Percentiles rank a stretch among this genome's conserved stretches.
These are phyloP conservation scores for Capsicum rhomboideum DNA, from an alignment of 257 asterid species.

Conservation along the genomic window DNA sequence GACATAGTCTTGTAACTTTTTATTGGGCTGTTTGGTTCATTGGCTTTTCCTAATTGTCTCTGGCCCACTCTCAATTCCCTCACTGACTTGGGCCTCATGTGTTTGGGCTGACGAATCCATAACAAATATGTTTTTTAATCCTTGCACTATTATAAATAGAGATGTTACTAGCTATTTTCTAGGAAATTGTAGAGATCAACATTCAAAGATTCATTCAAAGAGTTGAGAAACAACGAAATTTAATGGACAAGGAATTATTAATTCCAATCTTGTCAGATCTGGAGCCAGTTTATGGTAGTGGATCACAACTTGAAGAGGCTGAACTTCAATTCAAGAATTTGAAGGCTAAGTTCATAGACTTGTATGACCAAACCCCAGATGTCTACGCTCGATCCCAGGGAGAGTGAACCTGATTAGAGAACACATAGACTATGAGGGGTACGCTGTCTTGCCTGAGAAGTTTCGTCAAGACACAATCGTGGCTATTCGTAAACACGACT, in stretches of 20 bases:
- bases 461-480: conserved; percentile 87
- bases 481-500: conserved; percentile 50
- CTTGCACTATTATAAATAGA: too few relatives aligned
- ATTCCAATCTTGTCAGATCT: conserved; percentile 55
- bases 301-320: conserved; percentile 80
- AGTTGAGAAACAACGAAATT: background rate
- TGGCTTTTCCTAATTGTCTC: too few relatives aligned
- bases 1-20: too few relatives aligned
- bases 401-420: conserved; percentile 98
- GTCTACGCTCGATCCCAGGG: conserved; percentile 89
- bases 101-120: too few relatives aligned
- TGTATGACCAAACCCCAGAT: conserved; percentile 65
- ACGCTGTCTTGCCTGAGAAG: conserved; percentile 94
- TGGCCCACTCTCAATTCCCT: too few relatives aligned
- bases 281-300: conserved; percentile 73
- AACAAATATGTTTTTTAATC: too few relatives aligned
- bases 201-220: background rate
- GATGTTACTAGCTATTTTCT: too few relatives aligned
- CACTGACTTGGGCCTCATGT: too few relatives aligned
- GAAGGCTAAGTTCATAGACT: conserved; percentile 54
- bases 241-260: conserved; percentile 66
- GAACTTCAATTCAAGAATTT: conserved; percentile 53
- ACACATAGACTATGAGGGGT: conserved; percentile 94
- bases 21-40: too few relatives aligned
- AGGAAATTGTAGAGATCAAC: too few relatives aligned